Percentiles rank a stretch among this genome's conserved stretches.
phyloP scores from a whole-genome alignment of 2,329 filamentous ascomycete genomes.

The Chaetomiaceae sp. region DNA sequence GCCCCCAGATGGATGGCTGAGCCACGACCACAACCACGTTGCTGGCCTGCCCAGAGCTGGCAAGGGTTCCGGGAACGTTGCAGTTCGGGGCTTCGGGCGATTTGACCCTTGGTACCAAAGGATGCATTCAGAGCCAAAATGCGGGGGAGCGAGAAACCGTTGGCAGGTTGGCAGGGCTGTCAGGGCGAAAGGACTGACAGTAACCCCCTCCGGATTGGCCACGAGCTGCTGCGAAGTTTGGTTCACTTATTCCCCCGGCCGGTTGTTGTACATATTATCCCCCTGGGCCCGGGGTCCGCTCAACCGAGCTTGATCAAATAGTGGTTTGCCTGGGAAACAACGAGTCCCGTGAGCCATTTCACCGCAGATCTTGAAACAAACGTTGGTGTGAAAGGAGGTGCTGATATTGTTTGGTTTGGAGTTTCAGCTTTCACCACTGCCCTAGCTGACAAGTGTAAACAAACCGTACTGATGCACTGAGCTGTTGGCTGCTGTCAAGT shows the following conservation, averaged over 20 bases:
- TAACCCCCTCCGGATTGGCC: not conserved
- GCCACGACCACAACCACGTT: too few relatives aligned
- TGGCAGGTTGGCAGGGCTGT: not conserved
- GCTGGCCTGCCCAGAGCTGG: not conserved
- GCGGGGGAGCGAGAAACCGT: constrained; percentile 13
- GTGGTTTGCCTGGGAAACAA: too few relatives aligned
- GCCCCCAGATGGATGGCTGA: too few relatives aligned
- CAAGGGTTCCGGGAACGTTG: constrained; percentile 1
- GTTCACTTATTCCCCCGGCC: not conserved
- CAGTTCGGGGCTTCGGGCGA: not conserved
- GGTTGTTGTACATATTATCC: not conserved
- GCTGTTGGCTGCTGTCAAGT: too few relatives aligned
- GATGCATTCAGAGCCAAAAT: not conserved
- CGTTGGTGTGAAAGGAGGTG: too few relatives aligned
- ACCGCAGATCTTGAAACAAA: too few relatives aligned
- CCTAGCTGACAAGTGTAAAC: too few relatives aligned
- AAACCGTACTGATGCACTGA: too few relatives aligned
- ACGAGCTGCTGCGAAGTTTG: not conserved
- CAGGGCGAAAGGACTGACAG: not conserved
- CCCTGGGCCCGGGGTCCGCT: not conserved
- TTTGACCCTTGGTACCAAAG: not conserved
- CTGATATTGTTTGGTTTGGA: too few relatives aligned
- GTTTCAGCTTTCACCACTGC: too few relatives aligned
- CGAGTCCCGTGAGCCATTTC: too few relatives aligned
- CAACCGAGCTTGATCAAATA: not conserved